These are phyloP conservation scores for Leptographium galeiforme DNA, from an alignment of 2,329 filamentous ascomycete genomes.

Conservation along the genomic window DNA sequence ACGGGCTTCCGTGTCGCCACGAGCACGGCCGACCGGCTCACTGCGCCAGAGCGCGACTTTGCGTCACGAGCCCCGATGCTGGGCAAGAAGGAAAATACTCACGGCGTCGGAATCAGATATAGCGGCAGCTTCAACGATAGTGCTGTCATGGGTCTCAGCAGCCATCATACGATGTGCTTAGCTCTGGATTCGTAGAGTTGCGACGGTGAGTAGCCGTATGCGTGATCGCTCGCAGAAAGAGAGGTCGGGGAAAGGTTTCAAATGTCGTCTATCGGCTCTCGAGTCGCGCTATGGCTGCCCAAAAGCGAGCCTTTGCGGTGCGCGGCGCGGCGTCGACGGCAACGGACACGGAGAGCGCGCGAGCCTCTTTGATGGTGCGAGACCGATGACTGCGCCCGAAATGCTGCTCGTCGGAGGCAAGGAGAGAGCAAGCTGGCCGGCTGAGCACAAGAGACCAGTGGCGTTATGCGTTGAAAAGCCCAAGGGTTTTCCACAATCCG, in stretches of 20 bases:
- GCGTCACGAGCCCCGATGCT: neutral
- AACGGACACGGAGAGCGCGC: no score
- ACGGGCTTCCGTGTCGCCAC: neutral
- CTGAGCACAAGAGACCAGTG: neutral
- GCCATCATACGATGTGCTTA: constrained; percentile 48
- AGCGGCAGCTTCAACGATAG: constrained; percentile 39
- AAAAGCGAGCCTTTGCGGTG: neutral
- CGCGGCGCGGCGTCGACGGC: no score
- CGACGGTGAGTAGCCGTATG: constrained; percentile 8
- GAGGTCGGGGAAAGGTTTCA: constrained; percentile 7
- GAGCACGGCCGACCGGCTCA: neutral
- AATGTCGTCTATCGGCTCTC: constrained; percentile 8
- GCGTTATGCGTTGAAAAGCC: neutral
- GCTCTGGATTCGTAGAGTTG: constrained; percentile 15
- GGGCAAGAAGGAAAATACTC: constrained; percentile 15
- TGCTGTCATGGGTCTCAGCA: constrained; percentile 44
- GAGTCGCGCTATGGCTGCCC: constrained; percentile 2
- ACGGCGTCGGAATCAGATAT: constrained; percentile 32
- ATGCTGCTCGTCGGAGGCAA: neutral
- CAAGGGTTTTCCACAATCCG: neutral
- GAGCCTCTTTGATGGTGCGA: no score
- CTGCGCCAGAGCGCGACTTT: neutral
- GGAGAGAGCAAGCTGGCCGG: neutral
- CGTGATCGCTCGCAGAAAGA: constrained; percentile 7
- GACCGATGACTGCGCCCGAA: neutral